Evolutionary conservation across 2,329 filamentous ascomycete genomes (phyloP).

Genomic region (Bipolaris victoriae): DNA sequence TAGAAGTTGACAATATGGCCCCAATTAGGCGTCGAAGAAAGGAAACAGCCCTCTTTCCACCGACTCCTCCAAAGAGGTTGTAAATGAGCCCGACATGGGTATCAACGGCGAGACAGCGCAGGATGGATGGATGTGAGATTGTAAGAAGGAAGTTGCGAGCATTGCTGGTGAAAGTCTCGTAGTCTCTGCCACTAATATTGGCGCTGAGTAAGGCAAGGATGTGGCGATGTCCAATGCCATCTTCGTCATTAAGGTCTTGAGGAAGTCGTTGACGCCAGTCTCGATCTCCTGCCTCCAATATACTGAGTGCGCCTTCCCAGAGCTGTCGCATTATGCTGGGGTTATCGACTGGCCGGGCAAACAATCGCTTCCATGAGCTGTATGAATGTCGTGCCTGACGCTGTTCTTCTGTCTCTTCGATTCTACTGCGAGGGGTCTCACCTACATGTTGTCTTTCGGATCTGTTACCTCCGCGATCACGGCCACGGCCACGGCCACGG

Average conservation of each 20-base stretch:
- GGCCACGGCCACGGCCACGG: slow-evolving; percentile 2
- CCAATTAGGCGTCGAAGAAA: slow-evolving; percentile 40
- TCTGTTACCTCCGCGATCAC: not conserved
- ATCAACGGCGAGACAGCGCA: slow-evolving; percentile 47
- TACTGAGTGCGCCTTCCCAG: slow-evolving; percentile 37
- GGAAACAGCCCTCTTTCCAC: slow-evolving; percentile 37
- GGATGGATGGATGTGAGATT: slow-evolving; percentile 42
- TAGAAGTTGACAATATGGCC: slow-evolving; percentile 4
- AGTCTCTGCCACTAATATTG: not conserved
- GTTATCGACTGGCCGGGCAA: slow-evolving; percentile 30
- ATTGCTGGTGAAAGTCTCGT: slow-evolving; percentile 13
- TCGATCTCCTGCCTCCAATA: slow-evolving; percentile 37
- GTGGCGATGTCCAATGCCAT: slow-evolving; percentile 36
- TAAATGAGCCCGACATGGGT: slow-evolving; percentile 45
- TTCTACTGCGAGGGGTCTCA: slow-evolving; percentile 3
- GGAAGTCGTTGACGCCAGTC: slow-evolving; percentile 43
- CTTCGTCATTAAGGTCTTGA: slow-evolving; percentile 39
- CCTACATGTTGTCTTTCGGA: not conserved
- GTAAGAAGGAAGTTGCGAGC: slow-evolving; percentile 30
- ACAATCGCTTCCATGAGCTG: slow-evolving; percentile 35
- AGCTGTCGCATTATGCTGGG: slow-evolving; percentile 25
- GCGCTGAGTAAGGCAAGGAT: slow-evolving; percentile 33
- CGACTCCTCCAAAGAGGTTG: slow-evolving; percentile 44
- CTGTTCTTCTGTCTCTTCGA: slow-evolving; percentile 31
- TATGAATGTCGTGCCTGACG: slow-evolving; percentile 31